phyloP scores from a whole-genome alignment of 1,284 basidiomycete species.

The Melampsora occidentalis region DNA sequence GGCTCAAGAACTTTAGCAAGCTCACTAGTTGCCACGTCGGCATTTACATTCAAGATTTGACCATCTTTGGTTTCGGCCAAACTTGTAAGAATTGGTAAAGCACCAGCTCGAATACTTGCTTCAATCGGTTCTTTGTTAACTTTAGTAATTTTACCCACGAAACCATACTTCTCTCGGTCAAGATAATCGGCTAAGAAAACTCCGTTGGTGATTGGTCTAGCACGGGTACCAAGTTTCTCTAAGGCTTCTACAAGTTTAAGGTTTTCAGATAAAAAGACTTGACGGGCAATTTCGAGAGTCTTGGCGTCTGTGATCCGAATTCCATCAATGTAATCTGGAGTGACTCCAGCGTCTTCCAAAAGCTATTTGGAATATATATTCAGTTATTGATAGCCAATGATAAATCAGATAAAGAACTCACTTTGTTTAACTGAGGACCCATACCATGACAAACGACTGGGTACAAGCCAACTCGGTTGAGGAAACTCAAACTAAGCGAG shows the following conservation, averaged over 20 bases:
- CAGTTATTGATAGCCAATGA: not conserved
- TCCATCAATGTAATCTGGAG: constrained; percentile 91
- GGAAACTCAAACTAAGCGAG: constrained; percentile 84
- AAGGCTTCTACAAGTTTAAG: constrained; percentile 83
- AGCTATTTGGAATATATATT: constrained; percentile 58
- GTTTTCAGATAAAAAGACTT: constrained; percentile 95
- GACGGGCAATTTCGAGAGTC: constrained; percentile 84
- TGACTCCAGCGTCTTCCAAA: constrained; percentile 80
- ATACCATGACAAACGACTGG: constrained; percentile 91
- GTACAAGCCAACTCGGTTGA: constrained; percentile 88
- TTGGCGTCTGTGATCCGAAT: constrained; percentile 91
- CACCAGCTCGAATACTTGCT: constrained; percentile 87
- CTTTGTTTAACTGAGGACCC: constrained; percentile 71
- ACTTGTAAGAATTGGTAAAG: constrained; percentile 85
- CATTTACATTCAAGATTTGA: constrained; percentile 94
- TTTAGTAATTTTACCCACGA: constrained; percentile 86
- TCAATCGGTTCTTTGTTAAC: constrained; percentile 93
- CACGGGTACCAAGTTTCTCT: constrained; percentile 86
- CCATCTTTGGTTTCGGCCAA: constrained; percentile 86
- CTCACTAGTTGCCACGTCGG: constrained; percentile 92
- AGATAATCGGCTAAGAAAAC: constrained; percentile 94
- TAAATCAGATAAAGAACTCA: not conserved
- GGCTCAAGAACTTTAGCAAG: constrained; percentile 93
- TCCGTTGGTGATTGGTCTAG: constrained; percentile 89
- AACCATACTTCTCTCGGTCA: constrained; percentile 87